Conservation (phyloP, 306 rosid genomes). For the Corylus avellana region DNA sequence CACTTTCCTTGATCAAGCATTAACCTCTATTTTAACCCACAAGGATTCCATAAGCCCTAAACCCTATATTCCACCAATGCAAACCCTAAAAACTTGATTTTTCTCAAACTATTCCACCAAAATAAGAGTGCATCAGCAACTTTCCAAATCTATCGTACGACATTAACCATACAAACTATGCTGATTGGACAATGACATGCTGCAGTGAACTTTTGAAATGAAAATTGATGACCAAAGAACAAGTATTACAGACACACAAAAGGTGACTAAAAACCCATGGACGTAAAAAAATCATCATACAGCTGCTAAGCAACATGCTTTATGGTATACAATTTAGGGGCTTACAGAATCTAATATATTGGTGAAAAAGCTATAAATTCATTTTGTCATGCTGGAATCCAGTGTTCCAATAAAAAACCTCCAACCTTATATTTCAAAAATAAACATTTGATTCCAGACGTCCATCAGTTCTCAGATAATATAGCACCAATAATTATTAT, state of each 20-base stretch:
- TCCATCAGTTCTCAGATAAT: not conserved
- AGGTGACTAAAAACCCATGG: not conserved
- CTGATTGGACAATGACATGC: not conserved
- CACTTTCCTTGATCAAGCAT: not conserved
- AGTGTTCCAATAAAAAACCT: not conserved
- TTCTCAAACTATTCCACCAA: not conserved
- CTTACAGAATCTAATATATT: not conserved
- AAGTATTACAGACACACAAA: not conserved
- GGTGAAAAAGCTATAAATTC: not conserved
- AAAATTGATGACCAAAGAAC: not conserved
- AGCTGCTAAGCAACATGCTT: not conserved
- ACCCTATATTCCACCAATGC: not conserved
- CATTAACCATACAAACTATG: not conserved
- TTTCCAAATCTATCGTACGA: not conserved
- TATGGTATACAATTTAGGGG: not conserved
- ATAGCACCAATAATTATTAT: conserved; percentile 4
- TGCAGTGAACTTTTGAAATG: not conserved
- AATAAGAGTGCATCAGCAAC: not conserved
- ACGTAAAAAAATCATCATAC: not conserved
- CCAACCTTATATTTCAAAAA: not conserved
- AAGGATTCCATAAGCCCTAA: not conserved
- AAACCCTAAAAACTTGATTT: not conserved
- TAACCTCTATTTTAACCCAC: not conserved
- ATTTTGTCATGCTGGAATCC: not conserved
- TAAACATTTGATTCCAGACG: not conserved